phyloP scores from a whole-genome alignment of 2,329 filamentous ascomycete genomes.

The Sarocladium strictum region DNA sequence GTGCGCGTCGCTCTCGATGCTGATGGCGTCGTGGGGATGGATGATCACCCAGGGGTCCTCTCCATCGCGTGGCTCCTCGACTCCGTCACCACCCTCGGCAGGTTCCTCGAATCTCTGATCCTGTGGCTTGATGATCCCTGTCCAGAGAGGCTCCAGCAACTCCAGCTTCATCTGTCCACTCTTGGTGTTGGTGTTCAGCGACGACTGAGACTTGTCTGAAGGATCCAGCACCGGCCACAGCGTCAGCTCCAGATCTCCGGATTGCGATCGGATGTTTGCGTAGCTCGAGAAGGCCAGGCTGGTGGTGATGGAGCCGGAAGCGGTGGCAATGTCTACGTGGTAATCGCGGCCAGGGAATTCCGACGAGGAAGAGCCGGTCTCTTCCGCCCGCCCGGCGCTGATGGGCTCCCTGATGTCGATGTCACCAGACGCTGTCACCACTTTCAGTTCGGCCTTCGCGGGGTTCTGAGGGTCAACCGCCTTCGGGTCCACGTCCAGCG shows the following conservation, averaged over 20 bases:
- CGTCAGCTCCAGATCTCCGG: constrained; percentile 33
- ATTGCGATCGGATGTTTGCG: constrained; percentile 30
- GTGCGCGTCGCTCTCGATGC: neutral
- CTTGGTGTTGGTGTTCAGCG: constrained; percentile 35
- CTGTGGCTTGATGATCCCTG: constrained; percentile 15
- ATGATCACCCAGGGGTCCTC: constrained; percentile 18
- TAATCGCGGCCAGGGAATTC: constrained; percentile 41
- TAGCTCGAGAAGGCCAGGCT: constrained; percentile 32
- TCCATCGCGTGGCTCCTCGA: constrained; percentile 12
- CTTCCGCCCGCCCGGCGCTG: constrained; percentile 13
- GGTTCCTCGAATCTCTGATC: constrained; percentile 7
- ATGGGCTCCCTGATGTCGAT: constrained; percentile 37
- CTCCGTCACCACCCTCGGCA: constrained; percentile 8
- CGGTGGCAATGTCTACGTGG: constrained; percentile 35
- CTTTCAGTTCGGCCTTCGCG: constrained; percentile 32
- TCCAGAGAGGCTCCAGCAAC: constrained; percentile 40
- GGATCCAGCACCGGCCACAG: constrained; percentile 34
- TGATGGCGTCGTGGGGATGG: constrained; percentile 6
- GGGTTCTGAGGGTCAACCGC: constrained; percentile 26
- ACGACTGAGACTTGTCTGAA: constrained; percentile 12
- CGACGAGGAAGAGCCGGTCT: constrained; percentile 6
- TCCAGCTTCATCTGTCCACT: constrained; percentile 35
- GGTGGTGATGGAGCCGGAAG: constrained; percentile 37
- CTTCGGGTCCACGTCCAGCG: constrained; percentile 34
- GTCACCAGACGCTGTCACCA: constrained; percentile 37